A percentile compares a stretch with the other conserved stretches of the same genome.
Conservation (phyloP, 345 rosid species). For the Mercurialis annua region DNA sequence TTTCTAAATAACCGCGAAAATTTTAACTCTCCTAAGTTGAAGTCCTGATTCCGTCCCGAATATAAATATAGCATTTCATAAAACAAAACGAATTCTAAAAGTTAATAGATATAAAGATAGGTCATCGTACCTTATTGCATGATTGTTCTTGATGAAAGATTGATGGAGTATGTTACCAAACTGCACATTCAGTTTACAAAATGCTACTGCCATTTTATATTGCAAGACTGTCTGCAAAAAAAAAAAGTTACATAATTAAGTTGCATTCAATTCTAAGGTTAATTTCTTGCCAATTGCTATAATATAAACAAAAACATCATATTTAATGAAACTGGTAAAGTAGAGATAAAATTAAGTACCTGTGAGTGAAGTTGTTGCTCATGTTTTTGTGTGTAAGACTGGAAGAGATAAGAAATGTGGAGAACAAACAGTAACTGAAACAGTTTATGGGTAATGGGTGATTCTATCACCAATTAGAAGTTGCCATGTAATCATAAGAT, state of each 20-base stretch:
- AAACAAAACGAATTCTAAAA: neutral
- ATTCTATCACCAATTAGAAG: neutral
- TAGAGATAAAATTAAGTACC: too few species aligned
- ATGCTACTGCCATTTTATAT: slow-evolving; percentile 9
- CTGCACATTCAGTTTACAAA: neutral
- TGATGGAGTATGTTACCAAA: neutral
- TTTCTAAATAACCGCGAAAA: too few species aligned
- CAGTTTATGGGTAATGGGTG: neutral
- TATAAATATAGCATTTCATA: too few species aligned
- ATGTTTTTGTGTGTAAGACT: neutral
- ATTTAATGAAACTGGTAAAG: too few species aligned
- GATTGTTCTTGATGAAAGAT: neutral
- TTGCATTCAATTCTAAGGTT: too few species aligned
- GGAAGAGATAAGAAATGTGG: slow-evolving; percentile 3
- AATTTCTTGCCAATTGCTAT: too few species aligned
- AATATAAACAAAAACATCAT: too few species aligned
- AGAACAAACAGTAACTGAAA: too few species aligned
- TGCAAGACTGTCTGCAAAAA: neutral
- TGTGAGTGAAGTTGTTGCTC: too few species aligned
- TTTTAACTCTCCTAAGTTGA: too few species aligned
- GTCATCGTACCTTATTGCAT: slow-evolving; percentile 5
- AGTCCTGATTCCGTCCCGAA: too few species aligned
- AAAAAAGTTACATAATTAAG: neutral
- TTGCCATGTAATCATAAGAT: slow-evolving; percentile 8
- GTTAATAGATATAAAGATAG: neutral